A percentile compares a stretch with the other conserved stretches of the same genome.
Conservation (phyloP, 371 early-diverging fungal genomes). For the Sporodiniella umbellata region DNA sequence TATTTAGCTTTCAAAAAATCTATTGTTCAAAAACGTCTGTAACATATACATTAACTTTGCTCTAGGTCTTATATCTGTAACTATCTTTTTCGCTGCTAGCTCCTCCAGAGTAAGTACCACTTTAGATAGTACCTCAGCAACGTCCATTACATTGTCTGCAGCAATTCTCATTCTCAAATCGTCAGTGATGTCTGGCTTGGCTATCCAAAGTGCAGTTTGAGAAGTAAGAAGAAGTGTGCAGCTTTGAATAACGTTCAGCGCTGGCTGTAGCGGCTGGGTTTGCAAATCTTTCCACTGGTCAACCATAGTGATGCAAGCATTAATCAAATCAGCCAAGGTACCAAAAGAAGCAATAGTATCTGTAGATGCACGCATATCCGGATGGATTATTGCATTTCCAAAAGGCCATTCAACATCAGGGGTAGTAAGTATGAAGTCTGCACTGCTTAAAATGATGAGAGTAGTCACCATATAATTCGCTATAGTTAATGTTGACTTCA, state of each 20-base stretch:
- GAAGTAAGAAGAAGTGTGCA: constrained; percentile 25
- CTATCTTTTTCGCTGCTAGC: constrained; percentile 5
- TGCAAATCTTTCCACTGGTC: constrained; percentile 17
- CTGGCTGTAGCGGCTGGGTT: background rate
- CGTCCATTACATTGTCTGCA: constrained; percentile 26
- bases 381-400: constrained; percentile 31
- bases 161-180: constrained; percentile 22
- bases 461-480: constrained; percentile 16
- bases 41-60: constrained; percentile 9
- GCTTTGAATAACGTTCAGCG: constrained; percentile 24
- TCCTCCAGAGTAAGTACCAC: constrained; percentile 6
- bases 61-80: background rate
- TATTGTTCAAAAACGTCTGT: constrained; percentile 5
- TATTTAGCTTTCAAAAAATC: constrained; percentile 8
- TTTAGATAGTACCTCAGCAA: constrained; percentile 19
- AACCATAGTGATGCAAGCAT: constrained; percentile 17
- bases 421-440: constrained; percentile 14
- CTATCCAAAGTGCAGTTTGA: constrained; percentile 32
- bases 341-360: constrained; percentile 29
- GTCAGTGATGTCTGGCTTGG: constrained; percentile 25
- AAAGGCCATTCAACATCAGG: constrained; percentile 29
- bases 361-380: constrained; percentile 15
- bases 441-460: constrained; percentile 22
- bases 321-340: constrained; percentile 28
- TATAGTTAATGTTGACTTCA: constrained; percentile 2